phyloP scores from a whole-genome alignment of 768 basidiomycete species.

The Trametes punicea region DNA sequence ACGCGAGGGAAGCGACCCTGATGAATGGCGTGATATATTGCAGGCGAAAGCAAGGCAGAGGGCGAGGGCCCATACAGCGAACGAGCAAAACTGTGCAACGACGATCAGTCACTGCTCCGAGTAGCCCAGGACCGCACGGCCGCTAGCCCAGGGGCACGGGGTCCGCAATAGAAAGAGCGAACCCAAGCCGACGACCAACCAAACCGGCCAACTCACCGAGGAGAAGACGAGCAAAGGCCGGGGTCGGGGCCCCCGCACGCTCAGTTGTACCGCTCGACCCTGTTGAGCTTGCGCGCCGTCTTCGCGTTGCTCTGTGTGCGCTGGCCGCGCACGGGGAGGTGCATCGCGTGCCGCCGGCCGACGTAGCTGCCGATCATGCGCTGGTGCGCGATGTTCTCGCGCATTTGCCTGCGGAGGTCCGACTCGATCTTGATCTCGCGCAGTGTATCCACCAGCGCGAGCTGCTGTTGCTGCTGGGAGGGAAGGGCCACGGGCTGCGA shows the following conservation, averaged over 20 bases:
- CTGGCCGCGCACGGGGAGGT: constrained; percentile 91
- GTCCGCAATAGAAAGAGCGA: neutral
- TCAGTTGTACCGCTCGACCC: constrained; percentile 59
- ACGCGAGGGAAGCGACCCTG: neutral
- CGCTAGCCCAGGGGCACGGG: neutral
- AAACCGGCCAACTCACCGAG: neutral
- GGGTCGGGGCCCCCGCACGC: neutral
- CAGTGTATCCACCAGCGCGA: constrained; percentile 52
- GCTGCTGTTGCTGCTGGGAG: constrained; percentile 13
- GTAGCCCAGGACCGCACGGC: neutral
- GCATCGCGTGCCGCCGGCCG: constrained; percentile 90
- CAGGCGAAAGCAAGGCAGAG: neutral
- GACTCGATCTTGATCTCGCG: constrained; percentile 80
- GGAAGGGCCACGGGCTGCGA: constrained; percentile 32
- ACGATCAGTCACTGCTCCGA: neutral
- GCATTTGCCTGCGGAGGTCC: constrained; percentile 76
- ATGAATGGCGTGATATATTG: too few species aligned
- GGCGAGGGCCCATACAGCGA: neutral
- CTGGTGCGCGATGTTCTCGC: constrained; percentile 91
- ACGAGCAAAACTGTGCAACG: neutral
- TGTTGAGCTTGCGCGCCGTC: constrained; percentile 90
- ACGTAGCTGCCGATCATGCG: constrained; percentile 93
- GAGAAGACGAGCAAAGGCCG: neutral
- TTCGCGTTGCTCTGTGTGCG: constrained; percentile 86
- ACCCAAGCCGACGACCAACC: too few species aligned